phyloP scores from a whole-genome alignment of 1,284 basidiomycete species.

The Coniophora puteana region DNA sequence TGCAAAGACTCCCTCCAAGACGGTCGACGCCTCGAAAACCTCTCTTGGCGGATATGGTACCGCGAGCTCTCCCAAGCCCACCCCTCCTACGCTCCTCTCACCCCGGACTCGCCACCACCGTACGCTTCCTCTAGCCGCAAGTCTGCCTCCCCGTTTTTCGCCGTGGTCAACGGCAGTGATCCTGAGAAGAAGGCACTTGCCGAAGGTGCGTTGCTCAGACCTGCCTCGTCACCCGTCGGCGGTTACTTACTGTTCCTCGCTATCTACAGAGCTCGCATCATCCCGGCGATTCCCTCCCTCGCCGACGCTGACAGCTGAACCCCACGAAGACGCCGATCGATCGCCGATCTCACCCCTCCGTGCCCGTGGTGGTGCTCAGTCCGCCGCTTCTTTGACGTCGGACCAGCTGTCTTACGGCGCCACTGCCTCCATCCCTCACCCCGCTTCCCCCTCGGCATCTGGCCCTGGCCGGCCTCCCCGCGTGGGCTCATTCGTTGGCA shows the following conservation, averaged over 20 bases:
- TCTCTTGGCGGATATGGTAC: slow-evolving; percentile 84
- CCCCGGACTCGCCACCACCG: slow-evolving; percentile 28
- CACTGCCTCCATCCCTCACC: no score
- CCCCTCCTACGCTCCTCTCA: slow-evolving; percentile 21
- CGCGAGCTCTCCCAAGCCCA: slow-evolving; percentile 48
- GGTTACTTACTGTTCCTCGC: no score
- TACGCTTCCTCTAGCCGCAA: slow-evolving; percentile 16
- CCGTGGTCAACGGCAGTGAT: slow-evolving; percentile 6
- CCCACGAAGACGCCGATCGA: slow-evolving; percentile 26
- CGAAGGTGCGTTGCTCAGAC: slow-evolving; percentile 17
- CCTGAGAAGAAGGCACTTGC: slow-evolving; percentile 12
- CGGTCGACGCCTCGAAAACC: slow-evolving; percentile 78
- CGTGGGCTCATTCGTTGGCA: slow-evolving; percentile 37
- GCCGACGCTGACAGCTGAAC: slow-evolving; percentile 16
- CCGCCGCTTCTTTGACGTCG: no score
- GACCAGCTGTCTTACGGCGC: no score
- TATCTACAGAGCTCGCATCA: no score
- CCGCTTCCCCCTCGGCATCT: no score
- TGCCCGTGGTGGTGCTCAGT: no score
- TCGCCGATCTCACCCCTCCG: slow-evolving; percentile 22
- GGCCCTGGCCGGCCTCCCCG: slow-evolving; percentile 29
- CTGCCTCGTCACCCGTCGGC: no score
- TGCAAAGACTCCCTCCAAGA: slow-evolving; percentile 77
- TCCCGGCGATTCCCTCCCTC: slow-evolving; percentile 25
- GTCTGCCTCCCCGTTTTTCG: slow-evolving; percentile 22